A percentile compares a stretch with the other conserved stretches of the same genome.
Evolutionary conservation across 148 eudicot species (phyloP).

Genomic region (Arbutus unedo): DNA sequence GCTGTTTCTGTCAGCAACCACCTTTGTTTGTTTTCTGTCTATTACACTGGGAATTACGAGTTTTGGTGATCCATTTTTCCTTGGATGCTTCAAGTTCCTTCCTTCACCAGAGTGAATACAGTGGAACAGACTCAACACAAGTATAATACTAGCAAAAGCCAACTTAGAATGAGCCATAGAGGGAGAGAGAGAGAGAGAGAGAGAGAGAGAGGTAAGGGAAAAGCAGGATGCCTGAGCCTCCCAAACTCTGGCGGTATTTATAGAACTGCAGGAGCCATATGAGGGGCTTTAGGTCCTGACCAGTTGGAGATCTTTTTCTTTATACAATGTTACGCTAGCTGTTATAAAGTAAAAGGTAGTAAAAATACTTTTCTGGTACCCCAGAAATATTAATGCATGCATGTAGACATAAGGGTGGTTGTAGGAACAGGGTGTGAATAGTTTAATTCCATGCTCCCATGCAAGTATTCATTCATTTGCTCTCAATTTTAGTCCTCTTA

Average conservation of each 20-base stretch:
- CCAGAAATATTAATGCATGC: no score
- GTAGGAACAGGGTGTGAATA: neutral
- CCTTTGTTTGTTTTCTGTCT: conserved; percentile 14
- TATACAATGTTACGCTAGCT: neutral
- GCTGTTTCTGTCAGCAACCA: conserved; percentile 7
- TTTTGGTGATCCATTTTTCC: conserved; percentile 22
- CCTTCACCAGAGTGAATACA: conserved; percentile 32
- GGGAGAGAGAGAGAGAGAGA: conserved; percentile 18
- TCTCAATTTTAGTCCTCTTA: neutral
- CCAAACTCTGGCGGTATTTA: conserved; percentile 28
- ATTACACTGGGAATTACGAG: conserved; percentile 10
- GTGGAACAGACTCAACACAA: conserved; percentile 20
- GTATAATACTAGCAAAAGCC: conserved; percentile 14
- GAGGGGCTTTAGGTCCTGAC: conserved; percentile 17
- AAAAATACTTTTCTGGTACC: neutral
- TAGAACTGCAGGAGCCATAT: conserved; percentile 28
- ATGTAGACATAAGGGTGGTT: neutral
- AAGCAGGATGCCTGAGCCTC: conserved; percentile 21
- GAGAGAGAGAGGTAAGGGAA: conserved; percentile 13
- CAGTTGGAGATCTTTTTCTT: conserved; percentile 29
- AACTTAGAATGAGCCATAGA: conserved; percentile 37
- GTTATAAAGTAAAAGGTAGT: neutral
- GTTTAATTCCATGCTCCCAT: conserved; percentile 13
- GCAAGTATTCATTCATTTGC: neutral
- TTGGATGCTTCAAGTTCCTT: conserved; percentile 23